phyloP scores from a whole-genome alignment of 2,329 filamentous ascomycete genomes.

The Pleoardoris graminearum region DNA sequence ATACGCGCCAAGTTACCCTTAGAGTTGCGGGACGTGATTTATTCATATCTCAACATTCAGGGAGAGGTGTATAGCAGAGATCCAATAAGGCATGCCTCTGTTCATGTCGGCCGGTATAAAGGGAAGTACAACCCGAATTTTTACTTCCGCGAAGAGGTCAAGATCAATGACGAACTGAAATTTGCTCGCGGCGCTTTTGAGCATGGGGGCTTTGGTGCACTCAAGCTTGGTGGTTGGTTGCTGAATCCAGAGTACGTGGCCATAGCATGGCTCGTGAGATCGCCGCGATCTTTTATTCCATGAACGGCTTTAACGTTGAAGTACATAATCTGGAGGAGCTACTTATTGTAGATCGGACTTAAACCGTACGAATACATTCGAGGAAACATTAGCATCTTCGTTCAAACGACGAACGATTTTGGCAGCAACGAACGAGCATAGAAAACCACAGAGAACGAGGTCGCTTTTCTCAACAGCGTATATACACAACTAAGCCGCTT shows the following conservation, averaged over 20 bases:
- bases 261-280: conserved; percentile 8
- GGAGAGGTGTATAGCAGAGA: neutral
- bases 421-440: neutral
- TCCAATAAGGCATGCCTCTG: neutral
- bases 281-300: conserved; percentile 7
- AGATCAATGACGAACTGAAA: neutral
- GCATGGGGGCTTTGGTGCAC: neutral
- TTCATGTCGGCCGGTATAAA: neutral
- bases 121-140: conserved; percentile 4
- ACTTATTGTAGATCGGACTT: conserved; percentile 4
- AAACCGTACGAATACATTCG: conserved; percentile 7
- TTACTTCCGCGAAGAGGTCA: neutral
- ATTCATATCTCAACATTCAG: neutral
- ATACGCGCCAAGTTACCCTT: conserved; percentile 3
- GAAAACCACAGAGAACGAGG: conserved; percentile 3
- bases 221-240: conserved; percentile 9
- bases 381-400: neutral
- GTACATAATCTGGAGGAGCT: neutral
- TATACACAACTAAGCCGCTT: neutral
- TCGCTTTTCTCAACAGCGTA: conserved; percentile 3
- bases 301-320: neutral
- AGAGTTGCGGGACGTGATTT: conserved; percentile 9
- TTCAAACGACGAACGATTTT: conserved; percentile 1
- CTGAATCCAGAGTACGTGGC: conserved; percentile 8
- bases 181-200: neutral